Evolutionary conservation across 1,139 yeast species (phyloP).

Genomic region (Hyphopichia wangnamkhiaoensis): DNA sequence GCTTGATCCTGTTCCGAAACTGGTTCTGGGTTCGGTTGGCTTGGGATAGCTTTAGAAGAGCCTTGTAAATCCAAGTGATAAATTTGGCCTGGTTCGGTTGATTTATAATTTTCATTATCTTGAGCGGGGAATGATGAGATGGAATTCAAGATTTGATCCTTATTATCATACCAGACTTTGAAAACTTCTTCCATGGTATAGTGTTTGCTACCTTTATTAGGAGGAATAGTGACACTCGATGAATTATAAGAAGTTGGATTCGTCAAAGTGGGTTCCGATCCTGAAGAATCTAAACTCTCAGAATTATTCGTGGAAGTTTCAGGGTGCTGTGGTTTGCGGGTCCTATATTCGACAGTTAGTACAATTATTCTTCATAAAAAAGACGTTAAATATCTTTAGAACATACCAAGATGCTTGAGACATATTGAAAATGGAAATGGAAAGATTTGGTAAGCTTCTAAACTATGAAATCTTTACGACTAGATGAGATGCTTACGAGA

Average conservation of each 20-base stretch:
- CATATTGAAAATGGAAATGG: constrained; percentile 7
- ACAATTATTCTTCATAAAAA: neutral
- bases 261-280: neutral
- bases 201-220: constrained; percentile 37
- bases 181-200: constrained; percentile 58
- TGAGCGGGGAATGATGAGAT: constrained; percentile 24
- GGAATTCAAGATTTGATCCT: constrained; percentile 30
- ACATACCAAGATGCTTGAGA: constrained; percentile 21
- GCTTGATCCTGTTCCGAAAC: constrained; percentile 2
- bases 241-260: constrained; percentile 1
- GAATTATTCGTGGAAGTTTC: constrained; percentile 5
- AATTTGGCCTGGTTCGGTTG: constrained; percentile 31
- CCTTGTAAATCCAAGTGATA: constrained; percentile 37
- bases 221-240: constrained; percentile 27
- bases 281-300: constrained; percentile 1
- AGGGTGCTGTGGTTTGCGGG: constrained; percentile 10
- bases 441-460: too few relatives aligned
- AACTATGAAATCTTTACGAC: too few relatives aligned
- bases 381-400: neutral
- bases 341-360: constrained; percentile 6
- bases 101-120: constrained; percentile 32
- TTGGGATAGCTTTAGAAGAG: neutral
- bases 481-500: too few relatives aligned
- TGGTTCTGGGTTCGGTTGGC: constrained; percentile 3
- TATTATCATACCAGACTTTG: constrained; percentile 51